Conservation (phyloP, 805 yeast species). For the Lachancea kluyveri region DNA sequence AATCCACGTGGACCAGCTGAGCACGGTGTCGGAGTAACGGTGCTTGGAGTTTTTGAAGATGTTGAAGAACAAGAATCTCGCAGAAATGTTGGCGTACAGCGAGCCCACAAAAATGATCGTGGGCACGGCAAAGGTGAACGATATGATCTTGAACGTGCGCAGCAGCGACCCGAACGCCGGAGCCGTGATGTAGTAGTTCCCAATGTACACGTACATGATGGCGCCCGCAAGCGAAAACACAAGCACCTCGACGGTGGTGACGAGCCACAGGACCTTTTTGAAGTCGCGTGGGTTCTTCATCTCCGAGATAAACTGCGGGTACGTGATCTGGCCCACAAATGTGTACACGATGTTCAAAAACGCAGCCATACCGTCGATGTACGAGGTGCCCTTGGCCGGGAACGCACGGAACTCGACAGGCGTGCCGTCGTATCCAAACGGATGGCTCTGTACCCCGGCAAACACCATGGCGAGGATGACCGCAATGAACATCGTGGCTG, state of each 20-base stretch:
- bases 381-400: conserved; percentile 49
- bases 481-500: conserved; percentile 51
- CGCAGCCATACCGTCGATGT: conserved; percentile 49
- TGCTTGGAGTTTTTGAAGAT: conserved; percentile 41
- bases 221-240: conserved; percentile 51
- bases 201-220: conserved; percentile 52
- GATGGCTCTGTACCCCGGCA: conserved; percentile 48
- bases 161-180: conserved; percentile 53
- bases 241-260: conserved; percentile 44
- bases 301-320: conserved; percentile 55
- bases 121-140: conserved; percentile 58
- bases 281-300: conserved; percentile 54
- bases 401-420: conserved; percentile 42
- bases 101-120: conserved; percentile 52
- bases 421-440: conserved; percentile 34
- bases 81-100: conserved; percentile 47
- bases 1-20: conserved; percentile 51
- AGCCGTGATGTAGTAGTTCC: conserved; percentile 46
- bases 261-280: conserved; percentile 48
- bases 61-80: conserved; percentile 44
- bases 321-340: conserved; percentile 58
- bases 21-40: conserved; percentile 40
- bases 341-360: conserved; percentile 55
- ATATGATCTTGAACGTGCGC: conserved; percentile 42
- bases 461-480: conserved; percentile 47